Base-by-base conservation (phyloP, 805 yeast genomes). In the Starmera dryadoides region DNA sequence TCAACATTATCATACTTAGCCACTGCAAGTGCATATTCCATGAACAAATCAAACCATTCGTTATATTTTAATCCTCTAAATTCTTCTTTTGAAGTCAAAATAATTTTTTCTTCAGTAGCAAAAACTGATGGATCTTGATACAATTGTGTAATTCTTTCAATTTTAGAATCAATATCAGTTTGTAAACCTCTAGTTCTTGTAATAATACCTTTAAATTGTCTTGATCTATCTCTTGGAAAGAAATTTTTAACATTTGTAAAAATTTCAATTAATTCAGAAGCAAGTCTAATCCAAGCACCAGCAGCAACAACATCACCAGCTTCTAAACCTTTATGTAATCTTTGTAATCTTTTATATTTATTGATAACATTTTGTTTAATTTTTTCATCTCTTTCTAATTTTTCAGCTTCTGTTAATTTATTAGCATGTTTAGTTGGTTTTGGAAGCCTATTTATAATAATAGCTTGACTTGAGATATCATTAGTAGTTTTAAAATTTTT, bases 1-100 rank as follows among this genome's bases (percentile, higher is more conserved):
- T 77, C 79, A 2, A 68, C 64, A 37, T 69, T 65, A 42, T 77
- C 84, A 52, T 69, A 73, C 43, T 71, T 71, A 0, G 87, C 79
- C 36, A 83, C 69, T 19, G 79, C 69, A 28, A 91, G 58, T 0
- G 95, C 80, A 49, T 83, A 78, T 51, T 81, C 83, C 75, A 88
- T 81, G 51, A 88, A 86, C 6, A 91, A 64, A 45, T 75, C 78
- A 58, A 87, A 87, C 98, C 98, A 93, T 29, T 73, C 73, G 30
- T 82, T 84, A 56, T 85, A 85, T 3, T 69, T 63, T 17, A 88
- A 62, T 0, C 96, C 96, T 41, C 95, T 69, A 52, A 83, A 85
- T 49, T 74, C 80, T 1, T 68, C 66, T 11, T 71, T 70, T 0
- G 85, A 73, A 0, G 79, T 72, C 31, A 62, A 43, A 5, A 62